Conservation (phyloP, 768 basidiomycete species). For the Kwoniella newhampshirensis region DNA sequence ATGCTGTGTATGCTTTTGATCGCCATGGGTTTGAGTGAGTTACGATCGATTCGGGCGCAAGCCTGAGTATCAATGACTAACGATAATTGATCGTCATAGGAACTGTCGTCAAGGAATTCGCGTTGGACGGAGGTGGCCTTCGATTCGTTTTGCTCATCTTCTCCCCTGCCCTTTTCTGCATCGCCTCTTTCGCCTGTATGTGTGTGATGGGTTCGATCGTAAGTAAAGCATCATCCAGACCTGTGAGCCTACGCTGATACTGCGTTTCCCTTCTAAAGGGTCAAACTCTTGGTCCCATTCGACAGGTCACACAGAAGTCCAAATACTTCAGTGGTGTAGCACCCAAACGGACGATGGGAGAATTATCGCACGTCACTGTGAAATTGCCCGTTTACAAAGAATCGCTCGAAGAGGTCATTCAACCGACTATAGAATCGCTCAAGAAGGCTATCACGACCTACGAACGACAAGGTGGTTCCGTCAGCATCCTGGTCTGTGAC, state of each 20-base stretch:
- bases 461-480: slow-evolving; percentile 82
- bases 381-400: slow-evolving; percentile 82
- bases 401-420: slow-evolving; percentile 59
- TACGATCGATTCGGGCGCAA: slow-evolving; percentile 23
- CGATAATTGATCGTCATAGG: too few species aligned
- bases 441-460: slow-evolving; percentile 90
- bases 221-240: slow-evolving; percentile 16
- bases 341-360: slow-evolving; percentile 41
- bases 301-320: slow-evolving; percentile 81
- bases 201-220: slow-evolving; percentile 54
- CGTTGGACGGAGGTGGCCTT: slow-evolving; percentile 63
- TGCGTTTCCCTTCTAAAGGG: slow-evolving; percentile 19
- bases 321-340: slow-evolving; percentile 66
- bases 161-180: slow-evolving; percentile 70
- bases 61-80: slow-evolving; percentile 13
- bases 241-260: not conserved
- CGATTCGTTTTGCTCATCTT: slow-evolving; percentile 69
- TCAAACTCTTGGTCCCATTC: slow-evolving; percentile 68
- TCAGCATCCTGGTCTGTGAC: slow-evolving; percentile 75
- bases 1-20: slow-evolving; percentile 40
- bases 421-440: slow-evolving; percentile 63
- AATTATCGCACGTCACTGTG: slow-evolving; percentile 54
- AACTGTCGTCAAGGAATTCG: slow-evolving; percentile 66
- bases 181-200: slow-evolving; percentile 53
- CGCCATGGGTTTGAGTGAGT: slow-evolving; percentile 51